phyloP scores from a whole-genome alignment of 345 rosid species.

The Leavenworthia alabamica region DNA sequence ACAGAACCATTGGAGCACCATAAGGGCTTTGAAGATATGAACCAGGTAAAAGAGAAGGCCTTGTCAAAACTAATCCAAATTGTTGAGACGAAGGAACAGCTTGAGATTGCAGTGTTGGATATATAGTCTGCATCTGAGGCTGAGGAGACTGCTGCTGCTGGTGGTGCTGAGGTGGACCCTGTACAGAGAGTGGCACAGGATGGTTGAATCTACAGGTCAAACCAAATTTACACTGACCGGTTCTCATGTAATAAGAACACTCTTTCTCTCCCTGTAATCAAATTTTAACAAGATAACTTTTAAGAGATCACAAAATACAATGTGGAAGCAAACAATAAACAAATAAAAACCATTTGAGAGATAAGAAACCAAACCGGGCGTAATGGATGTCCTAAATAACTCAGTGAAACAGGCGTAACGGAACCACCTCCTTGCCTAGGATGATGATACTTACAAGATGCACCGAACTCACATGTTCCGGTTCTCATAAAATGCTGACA shows the following conservation, averaged over 20 bases:
- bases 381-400: constrained; percentile 72
- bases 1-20: constrained; percentile 55
- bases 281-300: no score
- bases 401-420: constrained; percentile 46
- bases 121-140: constrained; percentile 28
- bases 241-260: constrained; percentile 84
- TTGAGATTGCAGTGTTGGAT: constrained; percentile 58
- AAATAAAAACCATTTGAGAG: background rate
- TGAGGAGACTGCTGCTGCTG: constrained; percentile 20
- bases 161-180: constrained; percentile 36
- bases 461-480: constrained; percentile 86
- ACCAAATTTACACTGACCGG: constrained; percentile 92
- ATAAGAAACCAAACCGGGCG: constrained; percentile 61
- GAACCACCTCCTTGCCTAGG: constrained; percentile 75
- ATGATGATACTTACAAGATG: constrained; percentile 93
- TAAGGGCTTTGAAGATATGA: constrained; percentile 65
- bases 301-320: constrained; percentile 3
- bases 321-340: background rate
- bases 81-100: constrained; percentile 63
- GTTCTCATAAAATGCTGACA: constrained; percentile 85
- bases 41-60: constrained; percentile 67
- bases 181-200: constrained; percentile 56
- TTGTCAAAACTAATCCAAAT: constrained; percentile 63
- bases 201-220: constrained; percentile 88
- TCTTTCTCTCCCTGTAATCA: constrained; percentile 80